These are phyloP conservation scores for Lojkania enalia DNA, from an alignment of 2,329 filamentous ascomycete species.

Conservation along the genomic window DNA sequence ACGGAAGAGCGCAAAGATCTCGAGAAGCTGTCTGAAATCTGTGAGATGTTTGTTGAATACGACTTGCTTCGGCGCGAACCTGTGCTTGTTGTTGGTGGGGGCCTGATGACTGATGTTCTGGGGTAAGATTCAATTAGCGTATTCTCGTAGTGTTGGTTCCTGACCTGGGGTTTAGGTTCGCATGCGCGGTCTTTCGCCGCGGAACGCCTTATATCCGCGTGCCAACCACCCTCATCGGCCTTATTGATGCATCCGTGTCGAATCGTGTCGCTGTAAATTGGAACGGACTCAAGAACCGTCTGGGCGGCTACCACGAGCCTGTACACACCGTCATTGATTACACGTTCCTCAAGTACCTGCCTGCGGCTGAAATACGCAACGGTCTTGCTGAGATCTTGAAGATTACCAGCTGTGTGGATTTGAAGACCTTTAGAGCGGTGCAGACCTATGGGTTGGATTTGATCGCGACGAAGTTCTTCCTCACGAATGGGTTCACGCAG, in stretches of 20 bases:
- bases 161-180: constrained; percentile 50
- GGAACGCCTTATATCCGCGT: constrained; percentile 76
- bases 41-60: no score
- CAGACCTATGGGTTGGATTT: constrained; percentile 71
- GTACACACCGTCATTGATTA: constrained; percentile 75
- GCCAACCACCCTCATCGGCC: constrained; percentile 73
- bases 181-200: constrained; percentile 71
- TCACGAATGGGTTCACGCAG: no score
- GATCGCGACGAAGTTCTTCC: constrained; percentile 66
- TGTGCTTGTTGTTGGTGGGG: constrained; percentile 57
- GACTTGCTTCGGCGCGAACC: no score
- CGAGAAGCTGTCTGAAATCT: no score
- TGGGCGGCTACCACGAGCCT: constrained; percentile 73
- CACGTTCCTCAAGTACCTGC: constrained; percentile 69
- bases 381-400: constrained; percentile 77
- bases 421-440: constrained; percentile 67
- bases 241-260: constrained; percentile 74
- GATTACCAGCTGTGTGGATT: constrained; percentile 71
- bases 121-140: constrained; percentile 60
- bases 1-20: no score
- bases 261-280: constrained; percentile 82
- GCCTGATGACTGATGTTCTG: constrained; percentile 73
- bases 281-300: constrained; percentile 73
- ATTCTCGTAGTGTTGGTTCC: no score
- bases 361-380: constrained; percentile 69